Evolutionary conservation across 2,329 filamentous ascomycete species (phyloP), one percentile per base, ranked within the genome.

Genomic region (Graphium sp.): DNA sequence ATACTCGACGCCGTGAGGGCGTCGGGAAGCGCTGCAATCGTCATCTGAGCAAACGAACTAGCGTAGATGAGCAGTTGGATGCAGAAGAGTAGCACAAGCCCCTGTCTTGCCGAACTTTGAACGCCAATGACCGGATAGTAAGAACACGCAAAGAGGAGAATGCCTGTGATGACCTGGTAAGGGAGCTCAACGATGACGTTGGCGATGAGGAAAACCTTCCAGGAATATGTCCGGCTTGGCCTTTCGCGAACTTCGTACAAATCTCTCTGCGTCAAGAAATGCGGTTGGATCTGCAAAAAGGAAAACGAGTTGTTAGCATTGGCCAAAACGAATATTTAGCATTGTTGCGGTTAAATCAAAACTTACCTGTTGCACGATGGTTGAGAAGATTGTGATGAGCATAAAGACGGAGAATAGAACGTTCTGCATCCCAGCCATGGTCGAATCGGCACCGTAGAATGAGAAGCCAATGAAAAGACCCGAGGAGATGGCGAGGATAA

Each of bases 171-270:
- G 20, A 71, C 58, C 43, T 82, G 73, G 55, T 72, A 84, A 0
- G 76, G 76, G 2, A 82, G 58, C 45, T 85, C 79, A 27, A 79
- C 75, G 3, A 78, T 30, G 30, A 83, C 66, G 43, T 81, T 80
- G 42, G 74, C 66, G 4, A 76, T 51, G 46, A 84, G 63, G 49
- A 84, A 83, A 1, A 65, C 73, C 38, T 69, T 62, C 78, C 78
- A 84, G 0, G 72, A 79, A 52, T 84, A 85, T 0, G 72, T 60
- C 42, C 81, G 81, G 46, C 64, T 70, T 0, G 78, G 77, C 1
- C 77, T 66, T 48, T 85, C 80, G 26, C 77, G 74, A 5, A 78
- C 76, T 48, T 85, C 79, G 48, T 84, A 85, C 1, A 85, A 57
- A 2, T 72, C 61, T 12, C 80, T 67, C 40, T 83, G 77, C 0